phyloP scores from a whole-genome alignment of 176 grass and related monocot genomes.

The Bolboschoenus planiculmis region DNA sequence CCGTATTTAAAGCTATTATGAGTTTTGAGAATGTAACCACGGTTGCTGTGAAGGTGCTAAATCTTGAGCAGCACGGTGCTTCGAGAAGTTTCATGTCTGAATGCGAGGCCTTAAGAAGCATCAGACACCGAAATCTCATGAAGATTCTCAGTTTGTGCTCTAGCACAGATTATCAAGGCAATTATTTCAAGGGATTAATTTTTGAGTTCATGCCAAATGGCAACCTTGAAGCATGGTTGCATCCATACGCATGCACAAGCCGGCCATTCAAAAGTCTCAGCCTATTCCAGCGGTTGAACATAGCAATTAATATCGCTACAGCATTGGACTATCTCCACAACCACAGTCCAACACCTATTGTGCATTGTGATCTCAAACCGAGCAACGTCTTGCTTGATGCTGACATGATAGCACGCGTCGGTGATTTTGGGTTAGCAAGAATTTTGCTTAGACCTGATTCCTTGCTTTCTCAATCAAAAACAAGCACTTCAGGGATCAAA shows the following conservation, averaged over 20 bases:
- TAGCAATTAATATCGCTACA: slow-evolving; percentile 34
- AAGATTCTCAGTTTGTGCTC: slow-evolving; percentile 44
- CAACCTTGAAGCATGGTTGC: slow-evolving; percentile 33
- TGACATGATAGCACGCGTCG: slow-evolving; percentile 25
- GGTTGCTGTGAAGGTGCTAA: slow-evolving; percentile 43
- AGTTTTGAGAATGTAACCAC: background rate
- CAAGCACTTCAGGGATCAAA: slow-evolving; percentile 25
- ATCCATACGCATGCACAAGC: background rate
- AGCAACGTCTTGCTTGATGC: slow-evolving; percentile 39
- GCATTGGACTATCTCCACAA: slow-evolving; percentile 44
- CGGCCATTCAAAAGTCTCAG: background rate
- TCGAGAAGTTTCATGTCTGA: slow-evolving; percentile 27
- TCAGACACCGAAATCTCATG: slow-evolving; percentile 32
- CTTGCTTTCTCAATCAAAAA: slow-evolving; percentile 1
- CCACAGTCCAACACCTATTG: slow-evolving; percentile 28
- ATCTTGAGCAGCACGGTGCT: slow-evolving; percentile 36
- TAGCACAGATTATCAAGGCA: slow-evolving; percentile 29
- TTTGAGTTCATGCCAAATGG: slow-evolving; percentile 41
- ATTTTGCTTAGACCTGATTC: slow-evolving; percentile 1
- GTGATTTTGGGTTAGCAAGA: slow-evolving; percentile 39
- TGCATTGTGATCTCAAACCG: slow-evolving; percentile 50
- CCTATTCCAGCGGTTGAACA: slow-evolving; percentile 32
- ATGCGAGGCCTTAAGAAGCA: slow-evolving; percentile 28
- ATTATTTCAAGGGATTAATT: slow-evolving; percentile 48
- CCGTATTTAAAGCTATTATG: slow-evolving; percentile 31